Conservation (phyloP, 2,329 filamentous ascomycete genomes). For the Gremmenia infestans region DNA sequence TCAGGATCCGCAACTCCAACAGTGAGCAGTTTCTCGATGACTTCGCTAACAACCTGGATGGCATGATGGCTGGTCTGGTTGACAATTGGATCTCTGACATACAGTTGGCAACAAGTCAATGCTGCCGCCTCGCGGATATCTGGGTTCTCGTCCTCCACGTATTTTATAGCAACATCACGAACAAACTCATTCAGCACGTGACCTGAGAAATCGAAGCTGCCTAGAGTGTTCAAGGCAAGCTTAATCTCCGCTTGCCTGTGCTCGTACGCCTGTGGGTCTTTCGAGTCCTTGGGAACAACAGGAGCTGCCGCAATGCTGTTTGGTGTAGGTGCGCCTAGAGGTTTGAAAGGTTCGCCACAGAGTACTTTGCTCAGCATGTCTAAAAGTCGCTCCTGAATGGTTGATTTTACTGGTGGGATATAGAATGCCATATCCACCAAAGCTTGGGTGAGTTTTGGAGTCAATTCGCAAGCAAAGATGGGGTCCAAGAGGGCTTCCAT, state of each 20-base stretch:
- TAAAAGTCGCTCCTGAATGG: conserved; percentile 87
- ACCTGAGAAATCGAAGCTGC: conserved; percentile 93
- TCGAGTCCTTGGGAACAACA: conserved; percentile 80
- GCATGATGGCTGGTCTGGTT: conserved; percentile 97
- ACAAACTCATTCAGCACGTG: conserved; percentile 98
- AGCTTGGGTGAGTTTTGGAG: conserved; percentile 88
- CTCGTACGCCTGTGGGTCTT: conserved; percentile 77
- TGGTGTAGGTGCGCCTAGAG: conserved; percentile 79
- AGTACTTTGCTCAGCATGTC: conserved; percentile 94
- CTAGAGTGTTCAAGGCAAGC: conserved; percentile 86
- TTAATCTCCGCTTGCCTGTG: conserved; percentile 82
- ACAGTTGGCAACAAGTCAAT: conserved; percentile 95
- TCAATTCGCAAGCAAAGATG: conserved; percentile 94
- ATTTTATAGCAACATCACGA: conserved; percentile 94
- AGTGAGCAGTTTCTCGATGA: conserved; percentile 93
- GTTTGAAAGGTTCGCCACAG: conserved; percentile 86
- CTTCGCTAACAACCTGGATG: conserved; percentile 93
- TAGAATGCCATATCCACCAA: conserved; percentile 99
- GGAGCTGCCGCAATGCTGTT: conserved; percentile 78
- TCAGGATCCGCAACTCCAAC: conserved; percentile 92
- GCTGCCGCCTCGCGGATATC: conserved; percentile 92
- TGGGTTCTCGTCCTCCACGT: conserved; percentile 92
- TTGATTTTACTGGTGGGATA: conserved; percentile 87
- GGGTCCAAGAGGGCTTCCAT: conserved; percentile 94
- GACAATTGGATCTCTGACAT: conserved; percentile 93